Percentiles rank a stretch among this genome's conserved stretches.
phyloP scores from a whole-genome alignment of 441 rosid species.

The Populus hybrid region DNA sequence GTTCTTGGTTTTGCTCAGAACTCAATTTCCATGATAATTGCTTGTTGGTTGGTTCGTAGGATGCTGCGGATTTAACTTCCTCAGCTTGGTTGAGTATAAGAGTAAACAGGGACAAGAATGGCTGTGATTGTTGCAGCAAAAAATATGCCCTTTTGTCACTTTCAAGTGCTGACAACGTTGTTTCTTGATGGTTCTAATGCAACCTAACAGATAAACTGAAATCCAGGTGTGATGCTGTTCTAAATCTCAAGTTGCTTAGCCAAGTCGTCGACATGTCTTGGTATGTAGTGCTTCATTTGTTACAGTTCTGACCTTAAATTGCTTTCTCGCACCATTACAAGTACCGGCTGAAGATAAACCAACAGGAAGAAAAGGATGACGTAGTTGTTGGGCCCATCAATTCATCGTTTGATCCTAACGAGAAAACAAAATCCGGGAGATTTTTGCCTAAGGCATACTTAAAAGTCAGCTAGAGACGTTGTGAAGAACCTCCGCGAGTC shows the following conservation, averaged over 20 bases:
- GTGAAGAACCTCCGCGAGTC: slow-evolving; percentile 76
- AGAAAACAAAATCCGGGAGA: slow-evolving; percentile 69
- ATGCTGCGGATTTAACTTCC: slow-evolving; percentile 8
- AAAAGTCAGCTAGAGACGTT: slow-evolving; percentile 72
- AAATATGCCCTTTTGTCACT: slow-evolving; percentile 21
- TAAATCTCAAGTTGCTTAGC: slow-evolving; percentile 19
- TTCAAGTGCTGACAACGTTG: neutral
- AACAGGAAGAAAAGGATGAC: slow-evolving; percentile 39
- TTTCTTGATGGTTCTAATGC: neutral
- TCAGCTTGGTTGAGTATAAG: neutral
- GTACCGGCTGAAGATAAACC: slow-evolving; percentile 46
- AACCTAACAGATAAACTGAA: slow-evolving; percentile 37
- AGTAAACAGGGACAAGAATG: slow-evolving; percentile 28
- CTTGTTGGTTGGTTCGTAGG: slow-evolving; percentile 4
- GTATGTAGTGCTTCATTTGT: slow-evolving; percentile 32
- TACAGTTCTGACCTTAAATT: slow-evolving; percentile 28
- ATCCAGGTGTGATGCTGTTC: slow-evolving; percentile 20
- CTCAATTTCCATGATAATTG: neutral
- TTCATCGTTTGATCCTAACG: slow-evolving; percentile 71
- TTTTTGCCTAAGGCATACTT: slow-evolving; percentile 79
- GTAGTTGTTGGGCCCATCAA: slow-evolving; percentile 63
- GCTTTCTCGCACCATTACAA: slow-evolving; percentile 28
- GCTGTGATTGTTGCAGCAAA: slow-evolving; percentile 40
- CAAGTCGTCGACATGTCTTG: slow-evolving; percentile 46
- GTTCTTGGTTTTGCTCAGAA: neutral